Evolutionary conservation across 768 basidiomycete species (phyloP).

Genomic region (Mycena vulgaris): DNA sequence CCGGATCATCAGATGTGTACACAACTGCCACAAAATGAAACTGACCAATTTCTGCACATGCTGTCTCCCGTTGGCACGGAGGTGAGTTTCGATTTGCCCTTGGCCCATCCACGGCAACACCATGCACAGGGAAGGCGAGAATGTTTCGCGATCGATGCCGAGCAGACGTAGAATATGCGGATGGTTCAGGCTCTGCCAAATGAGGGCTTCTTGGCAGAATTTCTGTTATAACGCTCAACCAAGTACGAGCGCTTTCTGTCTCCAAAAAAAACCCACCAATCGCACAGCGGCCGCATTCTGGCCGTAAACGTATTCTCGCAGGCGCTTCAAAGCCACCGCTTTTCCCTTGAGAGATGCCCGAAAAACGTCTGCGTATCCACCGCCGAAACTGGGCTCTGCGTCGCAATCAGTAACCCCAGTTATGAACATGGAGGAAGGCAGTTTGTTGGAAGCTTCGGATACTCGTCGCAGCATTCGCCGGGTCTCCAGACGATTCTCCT

Average conservation of each 20-base stretch:
- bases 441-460: constrained; percentile 29
- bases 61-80: constrained; percentile 36
- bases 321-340: constrained; percentile 18
- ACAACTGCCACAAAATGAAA: not conserved
- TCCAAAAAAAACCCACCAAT: not conserved
- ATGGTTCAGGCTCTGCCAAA: constrained; percentile 49
- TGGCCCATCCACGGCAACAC: constrained; percentile 51
- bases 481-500: constrained; percentile 8
- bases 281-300: constrained; percentile 6
- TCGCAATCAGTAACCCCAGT: constrained; percentile 29
- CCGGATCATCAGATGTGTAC: not conserved
- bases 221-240: constrained; percentile 26
- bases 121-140: constrained; percentile 45
- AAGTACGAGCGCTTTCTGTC: not conserved
- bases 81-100: constrained; percentile 43
- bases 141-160: constrained; percentile 46
- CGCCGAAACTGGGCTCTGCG: constrained; percentile 26
- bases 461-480: constrained; percentile 37
- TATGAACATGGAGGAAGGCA: constrained; percentile 39
- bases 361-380: constrained; percentile 43
- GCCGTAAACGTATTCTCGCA: constrained; percentile 5
- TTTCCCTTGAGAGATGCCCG: constrained; percentile 27
- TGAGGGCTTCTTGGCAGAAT: constrained; percentile 48
- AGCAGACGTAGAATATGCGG: constrained; percentile 49
- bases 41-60: constrained; percentile 40